A percentile compares a stretch with the other conserved stretches of the same genome.
These are phyloP conservation scores for Coleophoma cylindrospora DNA, from an alignment of 2,329 filamentous ascomycete genomes.

Conservation along the genomic window DNA sequence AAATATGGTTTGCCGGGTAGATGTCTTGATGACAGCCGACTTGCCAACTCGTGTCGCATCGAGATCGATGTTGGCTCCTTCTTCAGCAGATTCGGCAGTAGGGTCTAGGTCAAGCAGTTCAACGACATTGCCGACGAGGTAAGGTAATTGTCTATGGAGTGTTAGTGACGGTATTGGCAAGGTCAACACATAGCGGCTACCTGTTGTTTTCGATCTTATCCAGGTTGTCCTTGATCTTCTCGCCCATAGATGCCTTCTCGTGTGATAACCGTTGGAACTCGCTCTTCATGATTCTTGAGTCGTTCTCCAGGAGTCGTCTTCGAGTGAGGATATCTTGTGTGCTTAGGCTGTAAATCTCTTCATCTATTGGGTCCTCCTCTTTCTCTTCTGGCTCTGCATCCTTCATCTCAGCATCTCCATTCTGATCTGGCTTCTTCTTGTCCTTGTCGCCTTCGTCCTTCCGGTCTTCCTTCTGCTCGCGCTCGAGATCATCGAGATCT, in stretches of 20 bases:
- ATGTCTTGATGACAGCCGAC: conserved; percentile 98
- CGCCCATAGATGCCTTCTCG: conserved; percentile 91
- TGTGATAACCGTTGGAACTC: conserved; percentile 91
- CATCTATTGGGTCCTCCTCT: conserved; percentile 80
- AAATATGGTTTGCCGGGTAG: conserved; percentile 97
- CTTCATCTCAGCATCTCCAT: conserved; percentile 86
- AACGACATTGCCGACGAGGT: conserved; percentile 97
- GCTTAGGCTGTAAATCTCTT: conserved; percentile 87
- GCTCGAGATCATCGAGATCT: conserved; percentile 72
- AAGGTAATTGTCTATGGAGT: conserved; percentile 77
- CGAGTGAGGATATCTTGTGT: conserved; percentile 93
- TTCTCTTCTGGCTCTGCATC: conserved; percentile 66
- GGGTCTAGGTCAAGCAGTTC: conserved; percentile 96
- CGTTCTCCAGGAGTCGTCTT: conserved; percentile 90
- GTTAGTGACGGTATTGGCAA: conserved; percentile 5
- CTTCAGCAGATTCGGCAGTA: conserved; percentile 90
- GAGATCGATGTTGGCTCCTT: conserved; percentile 97
- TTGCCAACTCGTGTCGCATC: conserved; percentile 96
- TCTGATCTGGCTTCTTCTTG: conserved; percentile 48
- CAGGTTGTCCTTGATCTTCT: conserved; percentile 98
- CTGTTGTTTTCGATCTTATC: conserved; percentile 99
- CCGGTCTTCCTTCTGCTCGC: conserved; percentile 61
- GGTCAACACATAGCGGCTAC: conserved; percentile 41
- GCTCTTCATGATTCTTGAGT: conserved; percentile 97
- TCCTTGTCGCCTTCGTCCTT: conserved; percentile 50